Conservation (phyloP, 345 rosid species). For the Bretschneidera sinensis region DNA sequence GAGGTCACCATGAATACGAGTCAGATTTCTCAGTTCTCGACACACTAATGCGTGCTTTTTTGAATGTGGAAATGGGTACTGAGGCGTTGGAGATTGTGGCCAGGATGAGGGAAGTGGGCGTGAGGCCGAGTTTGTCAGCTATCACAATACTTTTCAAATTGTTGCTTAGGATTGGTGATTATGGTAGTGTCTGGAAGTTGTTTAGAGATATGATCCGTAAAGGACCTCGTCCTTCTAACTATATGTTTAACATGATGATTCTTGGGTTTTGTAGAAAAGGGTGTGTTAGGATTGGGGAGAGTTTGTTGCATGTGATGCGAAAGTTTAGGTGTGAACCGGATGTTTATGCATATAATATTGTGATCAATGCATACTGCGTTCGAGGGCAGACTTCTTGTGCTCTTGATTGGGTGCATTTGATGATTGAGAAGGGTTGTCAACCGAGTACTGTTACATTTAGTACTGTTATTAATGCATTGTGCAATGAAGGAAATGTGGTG, state of each 20-base stretch:
- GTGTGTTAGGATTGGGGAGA: constrained; percentile 39
- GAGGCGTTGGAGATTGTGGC: constrained; percentile 42
- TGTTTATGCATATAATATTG: constrained; percentile 50
- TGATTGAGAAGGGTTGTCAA: constrained; percentile 49
- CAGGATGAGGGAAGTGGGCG: constrained; percentile 48
- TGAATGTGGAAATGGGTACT: constrained; percentile 36
- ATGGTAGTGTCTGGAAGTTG: constrained; percentile 58
- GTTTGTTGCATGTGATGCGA: constrained; percentile 50
- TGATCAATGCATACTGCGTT: constrained; percentile 51
- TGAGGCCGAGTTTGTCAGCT: constrained; percentile 54
- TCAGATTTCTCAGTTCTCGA: constrained; percentile 65
- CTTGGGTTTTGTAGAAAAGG: constrained; percentile 61
- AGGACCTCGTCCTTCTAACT: constrained; percentile 52
- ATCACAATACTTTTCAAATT: constrained; percentile 44
- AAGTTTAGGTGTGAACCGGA: constrained; percentile 54
- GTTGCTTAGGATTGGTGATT: constrained; percentile 57
- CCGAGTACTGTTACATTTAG: constrained; percentile 48
- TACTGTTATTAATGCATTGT: constrained; percentile 49
- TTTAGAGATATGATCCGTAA: constrained; percentile 47
- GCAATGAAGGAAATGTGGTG: constrained; percentile 50
- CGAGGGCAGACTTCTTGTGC: constrained; percentile 41
- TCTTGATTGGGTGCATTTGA: constrained; percentile 38
- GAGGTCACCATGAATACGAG: constrained; percentile 37
- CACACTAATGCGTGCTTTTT: constrained; percentile 55
- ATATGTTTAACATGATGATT: constrained; percentile 44